A percentile compares a stretch with the other conserved stretches of the same genome.
Conservation (phyloP, 331 rosid species). For the Pyracantha coccinea region DNA sequence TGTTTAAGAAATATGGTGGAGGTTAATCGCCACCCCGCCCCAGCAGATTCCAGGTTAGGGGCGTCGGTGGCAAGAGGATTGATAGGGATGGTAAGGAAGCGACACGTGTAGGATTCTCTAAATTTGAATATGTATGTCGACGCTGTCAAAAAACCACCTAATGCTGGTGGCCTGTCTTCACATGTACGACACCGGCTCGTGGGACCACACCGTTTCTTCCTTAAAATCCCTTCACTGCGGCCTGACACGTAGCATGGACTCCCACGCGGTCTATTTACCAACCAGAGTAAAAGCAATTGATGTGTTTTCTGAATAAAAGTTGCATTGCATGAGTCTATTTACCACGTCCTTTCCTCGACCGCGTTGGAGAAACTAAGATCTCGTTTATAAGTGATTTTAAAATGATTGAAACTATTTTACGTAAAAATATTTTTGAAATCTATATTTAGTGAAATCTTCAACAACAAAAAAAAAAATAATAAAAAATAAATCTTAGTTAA, state of each 20-base stretch:
- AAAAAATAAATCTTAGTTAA: too few relatives aligned
- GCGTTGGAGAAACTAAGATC: accelerated
- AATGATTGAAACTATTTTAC: too few relatives aligned
- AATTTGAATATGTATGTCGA: neutral
- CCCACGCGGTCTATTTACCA: neutral
- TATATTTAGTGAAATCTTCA: too few relatives aligned
- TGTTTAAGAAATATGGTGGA: neutral
- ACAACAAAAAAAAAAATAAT: too few relatives aligned
- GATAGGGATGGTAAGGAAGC: neutral
- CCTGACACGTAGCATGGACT: neutral
- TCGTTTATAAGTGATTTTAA: accelerated
- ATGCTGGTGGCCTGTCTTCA: neutral
- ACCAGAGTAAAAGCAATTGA: too few relatives aligned
- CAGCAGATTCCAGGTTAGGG: accelerated
- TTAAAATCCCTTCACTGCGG: too few relatives aligned
- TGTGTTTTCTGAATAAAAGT: too few relatives aligned
- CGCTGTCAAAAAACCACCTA: neutral
- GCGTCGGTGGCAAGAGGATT: neutral
- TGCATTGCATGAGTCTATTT: too few relatives aligned
- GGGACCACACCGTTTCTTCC: neutral
- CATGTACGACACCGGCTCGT: neutral
- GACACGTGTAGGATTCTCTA: neutral
- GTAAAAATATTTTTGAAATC: accelerated
- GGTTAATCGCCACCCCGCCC: neutral
- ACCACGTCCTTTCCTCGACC: too few relatives aligned